Percentiles rank a stretch among this genome's conserved stretches.
phyloP scores from a whole-genome alignment of 169 alveolate genomes.

The Blepharisma undulans region DNA sequence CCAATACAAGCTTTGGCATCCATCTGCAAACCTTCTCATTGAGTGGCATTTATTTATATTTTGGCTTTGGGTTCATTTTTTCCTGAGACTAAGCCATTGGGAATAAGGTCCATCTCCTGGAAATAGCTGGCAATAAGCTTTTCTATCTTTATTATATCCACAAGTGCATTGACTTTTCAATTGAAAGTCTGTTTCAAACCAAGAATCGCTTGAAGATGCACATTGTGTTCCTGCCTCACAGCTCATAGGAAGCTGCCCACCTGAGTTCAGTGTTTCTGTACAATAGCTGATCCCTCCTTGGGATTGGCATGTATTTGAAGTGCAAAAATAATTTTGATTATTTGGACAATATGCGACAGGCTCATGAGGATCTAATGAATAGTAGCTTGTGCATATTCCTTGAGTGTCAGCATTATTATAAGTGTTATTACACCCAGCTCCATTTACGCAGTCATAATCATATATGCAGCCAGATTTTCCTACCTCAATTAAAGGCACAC shows the following conservation, averaged over 20 bases:
- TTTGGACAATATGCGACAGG: background rate
- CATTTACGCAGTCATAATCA: constrained; percentile 23
- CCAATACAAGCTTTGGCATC: background rate
- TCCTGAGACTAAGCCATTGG: background rate
- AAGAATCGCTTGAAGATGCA: background rate
- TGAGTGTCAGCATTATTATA: background rate
- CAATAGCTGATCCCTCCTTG: background rate
- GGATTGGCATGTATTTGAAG: background rate
- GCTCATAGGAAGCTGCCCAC: background rate
- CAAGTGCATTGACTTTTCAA: background rate
- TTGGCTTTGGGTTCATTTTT: background rate
- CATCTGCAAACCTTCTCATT: background rate
- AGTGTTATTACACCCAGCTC: constrained; percentile 18
- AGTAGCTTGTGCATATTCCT: background rate
- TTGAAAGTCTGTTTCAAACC: background rate
- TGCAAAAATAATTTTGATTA: background rate
- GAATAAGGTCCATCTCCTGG: constrained; percentile 16
- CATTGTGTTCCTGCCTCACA: background rate
- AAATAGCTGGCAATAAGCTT: constrained; percentile 10
- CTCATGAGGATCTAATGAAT: background rate
- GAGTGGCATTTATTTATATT: background rate
- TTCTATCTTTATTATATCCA: background rate
- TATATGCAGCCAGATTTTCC: background rate
- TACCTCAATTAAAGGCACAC: background rate
- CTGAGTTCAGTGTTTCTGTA: background rate